Conservation (phyloP, 1,284 basidiomycete genomes). For the Malassezia vespertilionis region DNA sequence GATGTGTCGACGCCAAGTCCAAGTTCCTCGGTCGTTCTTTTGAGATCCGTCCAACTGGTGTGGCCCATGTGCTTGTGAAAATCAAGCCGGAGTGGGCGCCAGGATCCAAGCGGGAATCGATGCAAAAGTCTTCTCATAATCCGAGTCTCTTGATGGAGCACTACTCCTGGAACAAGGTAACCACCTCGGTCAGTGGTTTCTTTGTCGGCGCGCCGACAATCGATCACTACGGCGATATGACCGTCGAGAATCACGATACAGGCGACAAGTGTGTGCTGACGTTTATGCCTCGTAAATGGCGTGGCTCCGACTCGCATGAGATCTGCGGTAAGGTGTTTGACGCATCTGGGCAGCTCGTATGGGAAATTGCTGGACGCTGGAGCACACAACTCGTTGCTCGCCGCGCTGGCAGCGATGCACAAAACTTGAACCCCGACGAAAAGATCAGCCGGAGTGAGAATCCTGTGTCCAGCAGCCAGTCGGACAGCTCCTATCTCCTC, state of each 20-base stretch:
- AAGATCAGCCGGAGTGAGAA: conserved; percentile 24
- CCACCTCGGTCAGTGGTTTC: conserved; percentile 61
- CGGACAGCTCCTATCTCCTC: conserved; percentile 56
- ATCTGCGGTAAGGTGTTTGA: conserved; percentile 76
- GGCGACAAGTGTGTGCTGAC: conserved; percentile 78
- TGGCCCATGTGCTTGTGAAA: conserved; percentile 77
- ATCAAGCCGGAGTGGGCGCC: conserved; percentile 48
- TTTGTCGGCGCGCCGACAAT: conserved; percentile 86
- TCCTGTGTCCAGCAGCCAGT: conserved; percentile 47
- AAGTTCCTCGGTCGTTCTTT: conserved; percentile 67
- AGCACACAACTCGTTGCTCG: conserved; percentile 85
- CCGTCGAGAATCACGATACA: conserved; percentile 83
- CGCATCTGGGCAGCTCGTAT: conserved; percentile 57
- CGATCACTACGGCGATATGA: conserved; percentile 88
- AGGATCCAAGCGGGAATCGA: conserved; percentile 14
- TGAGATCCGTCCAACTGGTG: conserved; percentile 86
- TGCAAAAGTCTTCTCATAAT: conserved; percentile 4
- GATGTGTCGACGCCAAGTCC: conserved; percentile 50
- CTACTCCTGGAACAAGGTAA: conserved; percentile 77
- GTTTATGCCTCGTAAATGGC: conserved; percentile 92
- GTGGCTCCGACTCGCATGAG: conserved; percentile 80
- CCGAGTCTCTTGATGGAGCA: conserved; percentile 53
- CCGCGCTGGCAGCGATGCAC: conserved; percentile 55
- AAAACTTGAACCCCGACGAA: conserved; percentile 64
- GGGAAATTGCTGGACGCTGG: conserved; percentile 93